A percentile compares a stretch with the other conserved stretches of the same genome.
Conservation (phyloP, 345 rosid species). For the Populus davidiana region DNA sequence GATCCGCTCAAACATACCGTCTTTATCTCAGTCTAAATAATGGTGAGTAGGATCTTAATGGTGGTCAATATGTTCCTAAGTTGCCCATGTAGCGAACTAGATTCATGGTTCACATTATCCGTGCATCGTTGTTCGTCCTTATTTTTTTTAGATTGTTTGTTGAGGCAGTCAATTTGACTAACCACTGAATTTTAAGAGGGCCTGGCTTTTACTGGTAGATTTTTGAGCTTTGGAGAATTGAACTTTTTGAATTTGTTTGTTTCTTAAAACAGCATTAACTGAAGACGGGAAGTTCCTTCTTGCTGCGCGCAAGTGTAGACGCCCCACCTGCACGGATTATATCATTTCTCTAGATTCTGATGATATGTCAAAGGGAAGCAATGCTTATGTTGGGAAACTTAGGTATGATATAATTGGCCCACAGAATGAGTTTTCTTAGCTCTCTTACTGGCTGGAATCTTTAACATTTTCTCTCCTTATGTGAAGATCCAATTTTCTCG, state of each 20-base stretch:
- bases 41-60: conserved; percentile 18
- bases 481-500: conserved; percentile 31
- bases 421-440: background rate
- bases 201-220: background rate
- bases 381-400: conserved; percentile 30
- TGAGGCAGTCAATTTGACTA: background rate
- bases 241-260: background rate
- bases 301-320: conserved; percentile 34
- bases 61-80: background rate
- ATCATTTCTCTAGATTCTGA: conserved; percentile 25
- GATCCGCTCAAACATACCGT: conserved; percentile 27
- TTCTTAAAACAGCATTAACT: conserved; percentile 18
- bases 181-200: background rate
- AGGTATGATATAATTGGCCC: conserved; percentile 13
- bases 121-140: background rate
- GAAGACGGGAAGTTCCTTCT: conserved; percentile 34
- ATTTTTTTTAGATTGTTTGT: background rate
- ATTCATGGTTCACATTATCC: background rate
- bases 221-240: background rate
- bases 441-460: background rate
- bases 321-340: conserved; percentile 34
- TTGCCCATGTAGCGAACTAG: background rate
- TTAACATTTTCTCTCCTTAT: background rate
- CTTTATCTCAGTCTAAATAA: conserved; percentile 28
- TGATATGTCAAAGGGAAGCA: conserved; percentile 30